Percentiles rank a stretch among this genome's conserved stretches.
These are phyloP conservation scores for Schizochytrium sp. DNA, from an alignment of 108 stramenopile genomes.

Conservation along the genomic window DNA sequence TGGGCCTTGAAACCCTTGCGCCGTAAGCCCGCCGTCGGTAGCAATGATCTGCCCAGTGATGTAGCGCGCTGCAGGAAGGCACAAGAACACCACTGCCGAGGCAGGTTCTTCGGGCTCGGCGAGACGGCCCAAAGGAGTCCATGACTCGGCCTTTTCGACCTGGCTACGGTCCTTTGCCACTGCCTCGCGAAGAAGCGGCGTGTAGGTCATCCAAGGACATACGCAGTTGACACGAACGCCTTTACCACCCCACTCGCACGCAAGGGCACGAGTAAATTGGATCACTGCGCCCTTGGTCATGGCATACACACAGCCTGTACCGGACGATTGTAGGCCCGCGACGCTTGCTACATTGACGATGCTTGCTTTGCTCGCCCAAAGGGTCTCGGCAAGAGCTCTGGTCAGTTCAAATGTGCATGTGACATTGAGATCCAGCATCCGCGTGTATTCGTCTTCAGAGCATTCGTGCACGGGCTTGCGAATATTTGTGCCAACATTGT, in stretches of 20 bases:
- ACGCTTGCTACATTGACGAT: conserved; percentile 87
- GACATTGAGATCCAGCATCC: conserved; percentile 74
- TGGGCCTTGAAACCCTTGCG: conserved; percentile 39
- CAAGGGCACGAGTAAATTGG: conserved; percentile 78
- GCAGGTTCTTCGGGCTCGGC: conserved; percentile 64
- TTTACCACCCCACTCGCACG: conserved; percentile 75
- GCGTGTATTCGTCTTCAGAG: conserved; percentile 66
- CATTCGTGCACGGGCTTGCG: conserved; percentile 75
- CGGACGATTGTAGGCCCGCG: conserved; percentile 76
- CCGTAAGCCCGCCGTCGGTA: conserved; percentile 74
- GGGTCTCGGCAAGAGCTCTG: background rate
- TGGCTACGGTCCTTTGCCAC: conserved; percentile 48
- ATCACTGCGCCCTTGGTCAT: conserved; percentile 92
- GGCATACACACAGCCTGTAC: conserved; percentile 75
- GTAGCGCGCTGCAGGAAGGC: conserved; percentile 72
- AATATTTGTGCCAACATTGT: conserved; percentile 91
- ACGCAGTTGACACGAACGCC: conserved; percentile 61
- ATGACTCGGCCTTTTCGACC: conserved; percentile 41
- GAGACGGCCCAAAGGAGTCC: conserved; percentile 65
- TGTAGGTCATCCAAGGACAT: conserved; percentile 39
- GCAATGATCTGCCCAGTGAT: conserved; percentile 89
- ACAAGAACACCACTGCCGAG: conserved; percentile 74
- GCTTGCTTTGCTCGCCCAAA: conserved; percentile 47
- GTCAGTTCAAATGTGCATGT: conserved; percentile 58
- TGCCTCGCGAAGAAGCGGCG: conserved; percentile 59